A percentile compares a stretch with the other conserved stretches of the same genome.
Conservation (phyloP, 345 rosid genomes). For the Physaria fendleri region DNA sequence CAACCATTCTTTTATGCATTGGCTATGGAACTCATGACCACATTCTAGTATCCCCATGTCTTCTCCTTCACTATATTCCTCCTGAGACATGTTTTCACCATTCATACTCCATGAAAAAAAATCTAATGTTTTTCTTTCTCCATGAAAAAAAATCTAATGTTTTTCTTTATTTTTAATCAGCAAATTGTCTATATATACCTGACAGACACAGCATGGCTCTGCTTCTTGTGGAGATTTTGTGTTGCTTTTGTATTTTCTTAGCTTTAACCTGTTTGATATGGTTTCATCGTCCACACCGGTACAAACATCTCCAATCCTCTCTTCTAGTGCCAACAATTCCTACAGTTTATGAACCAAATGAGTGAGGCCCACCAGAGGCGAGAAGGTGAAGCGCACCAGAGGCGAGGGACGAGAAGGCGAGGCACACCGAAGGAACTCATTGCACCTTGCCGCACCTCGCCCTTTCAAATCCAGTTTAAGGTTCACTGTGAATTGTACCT, state of each 20-base stretch:
- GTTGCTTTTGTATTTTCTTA: slow-evolving; percentile 28
- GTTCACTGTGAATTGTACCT: too few species aligned
- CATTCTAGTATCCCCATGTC: slow-evolving; percentile 69
- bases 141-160: not conserved
- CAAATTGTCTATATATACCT: too few species aligned
- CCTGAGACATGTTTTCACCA: slow-evolving; percentile 48
- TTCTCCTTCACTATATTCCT: slow-evolving; percentile 60
- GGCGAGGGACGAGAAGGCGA: too few species aligned
- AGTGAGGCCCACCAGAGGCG: too few species aligned
- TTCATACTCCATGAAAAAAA: not conserved
- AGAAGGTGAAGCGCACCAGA: too few species aligned
- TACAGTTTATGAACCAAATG: slow-evolving; percentile 30
- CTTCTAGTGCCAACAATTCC: slow-evolving; percentile 87
- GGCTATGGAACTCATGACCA: slow-evolving; percentile 65
- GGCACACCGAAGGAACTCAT: too few species aligned
- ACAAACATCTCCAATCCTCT: slow-evolving; percentile 82
- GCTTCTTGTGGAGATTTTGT: slow-evolving; percentile 34
- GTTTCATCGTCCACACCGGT: slow-evolving; percentile 81
- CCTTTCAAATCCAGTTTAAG: too few species aligned
- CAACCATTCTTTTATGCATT: slow-evolving; percentile 75
- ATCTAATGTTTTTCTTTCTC: not conserved
- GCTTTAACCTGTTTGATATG: slow-evolving; percentile 42
- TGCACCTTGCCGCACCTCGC: too few species aligned
- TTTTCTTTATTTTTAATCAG: too few species aligned
- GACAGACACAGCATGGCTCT: slow-evolving; percentile 89